Conservation (phyloP, 225 moss, liverwort and hornwort genomes). For the Polytrichum commune region DNA sequence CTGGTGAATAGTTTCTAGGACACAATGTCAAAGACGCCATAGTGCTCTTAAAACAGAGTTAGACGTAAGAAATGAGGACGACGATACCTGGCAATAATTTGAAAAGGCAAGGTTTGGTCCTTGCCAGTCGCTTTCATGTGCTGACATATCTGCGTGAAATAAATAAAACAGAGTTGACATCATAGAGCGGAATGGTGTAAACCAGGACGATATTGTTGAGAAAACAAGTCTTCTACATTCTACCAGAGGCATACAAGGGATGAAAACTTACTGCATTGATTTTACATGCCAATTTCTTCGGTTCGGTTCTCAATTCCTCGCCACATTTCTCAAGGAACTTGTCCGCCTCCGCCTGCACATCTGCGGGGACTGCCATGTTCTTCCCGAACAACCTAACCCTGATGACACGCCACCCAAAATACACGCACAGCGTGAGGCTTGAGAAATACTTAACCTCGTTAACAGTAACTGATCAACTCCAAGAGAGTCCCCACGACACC, state of each 20-base stretch:
- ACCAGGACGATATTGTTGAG: not conserved
- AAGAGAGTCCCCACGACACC: not conserved
- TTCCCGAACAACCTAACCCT: conserved; percentile 3
- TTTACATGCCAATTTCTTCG: conserved; percentile 48
- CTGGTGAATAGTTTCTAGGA: too few relatives aligned
- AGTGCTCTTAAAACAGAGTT: too few relatives aligned
- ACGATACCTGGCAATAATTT: conserved; percentile 41
- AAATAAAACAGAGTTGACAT: not conserved
- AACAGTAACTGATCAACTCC: not conserved
- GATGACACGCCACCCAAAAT: not conserved
- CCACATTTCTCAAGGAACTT: conserved; percentile 59
- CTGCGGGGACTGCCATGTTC: conserved; percentile 16
- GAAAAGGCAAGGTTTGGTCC: conserved; percentile 48
- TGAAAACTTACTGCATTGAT: conserved; percentile 29
- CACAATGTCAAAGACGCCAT: too few relatives aligned
- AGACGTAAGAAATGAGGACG: too few relatives aligned
- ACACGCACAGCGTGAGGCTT: not conserved
- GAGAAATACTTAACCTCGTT: not conserved
- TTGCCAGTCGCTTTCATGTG: conserved; percentile 46
- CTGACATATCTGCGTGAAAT: conserved; percentile 37
- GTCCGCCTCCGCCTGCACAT: conserved; percentile 51
- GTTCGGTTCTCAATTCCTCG: conserved; percentile 54
- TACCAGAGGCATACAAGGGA: too few relatives aligned
- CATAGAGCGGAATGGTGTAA: not conserved
- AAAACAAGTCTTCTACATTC: not conserved